Conservation (phyloP, 225 moss, liverwort and hornwort genomes). For the Antitrichia curtipendula region DNA sequence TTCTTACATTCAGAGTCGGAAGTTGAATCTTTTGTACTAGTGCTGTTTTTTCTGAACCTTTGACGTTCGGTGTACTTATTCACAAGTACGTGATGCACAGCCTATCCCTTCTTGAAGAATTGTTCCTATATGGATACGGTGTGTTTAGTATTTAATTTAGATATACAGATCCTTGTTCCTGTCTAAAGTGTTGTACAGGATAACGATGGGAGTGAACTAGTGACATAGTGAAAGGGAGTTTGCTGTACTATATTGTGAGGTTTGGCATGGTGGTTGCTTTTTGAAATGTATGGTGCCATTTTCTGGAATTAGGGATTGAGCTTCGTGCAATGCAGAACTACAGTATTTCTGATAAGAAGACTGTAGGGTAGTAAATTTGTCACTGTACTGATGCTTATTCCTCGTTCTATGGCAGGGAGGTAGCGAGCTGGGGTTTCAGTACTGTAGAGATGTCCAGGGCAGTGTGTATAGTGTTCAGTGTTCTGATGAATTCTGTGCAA, state of each 20-base stretch:
- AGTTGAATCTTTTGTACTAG: conserved; percentile 66
- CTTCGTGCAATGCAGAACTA: not conserved
- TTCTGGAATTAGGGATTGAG: not conserved
- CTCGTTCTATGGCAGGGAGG: conserved; percentile 7
- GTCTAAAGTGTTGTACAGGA: not conserved
- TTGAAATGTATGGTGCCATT: not conserved
- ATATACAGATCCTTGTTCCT: not conserved
- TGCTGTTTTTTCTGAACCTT: not conserved
- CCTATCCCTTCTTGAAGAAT: not conserved
- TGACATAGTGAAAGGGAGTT: not conserved
- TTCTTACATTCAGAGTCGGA: conserved; percentile 67
- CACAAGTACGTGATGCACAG: conserved; percentile 5
- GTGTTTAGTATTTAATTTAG: not conserved
- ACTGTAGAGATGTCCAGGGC: conserved; percentile 4
- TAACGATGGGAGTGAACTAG: not conserved
- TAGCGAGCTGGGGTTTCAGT: not conserved
- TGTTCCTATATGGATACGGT: not conserved
- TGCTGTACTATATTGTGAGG: not conserved
- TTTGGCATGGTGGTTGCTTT: not conserved
- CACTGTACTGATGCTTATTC: not conserved
- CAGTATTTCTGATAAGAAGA: not conserved
- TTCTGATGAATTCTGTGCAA: conserved; percentile 1
- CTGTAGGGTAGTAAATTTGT: not conserved
- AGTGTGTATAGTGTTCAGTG: conserved; percentile 8
- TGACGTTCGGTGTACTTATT: not conserved